These are phyloP conservation scores for Steccherinum ochraceum DNA, from an alignment of 768 basidiomycete species.

Conservation along the genomic window DNA sequence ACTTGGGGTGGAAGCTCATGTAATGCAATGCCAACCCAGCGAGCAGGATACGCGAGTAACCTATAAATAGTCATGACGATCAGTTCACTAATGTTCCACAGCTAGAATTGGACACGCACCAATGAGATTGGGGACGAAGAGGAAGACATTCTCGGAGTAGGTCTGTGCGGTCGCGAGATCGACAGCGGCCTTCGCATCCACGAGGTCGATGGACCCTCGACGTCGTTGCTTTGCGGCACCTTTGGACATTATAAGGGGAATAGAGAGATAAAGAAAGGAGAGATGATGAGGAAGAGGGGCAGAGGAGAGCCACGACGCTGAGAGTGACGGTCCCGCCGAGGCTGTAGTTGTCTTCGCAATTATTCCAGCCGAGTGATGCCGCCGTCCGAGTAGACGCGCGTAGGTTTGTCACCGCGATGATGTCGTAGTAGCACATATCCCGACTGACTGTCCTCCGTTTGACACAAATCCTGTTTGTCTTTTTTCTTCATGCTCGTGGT, in stretches of 20 bases:
- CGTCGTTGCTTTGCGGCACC: constrained; percentile 27
- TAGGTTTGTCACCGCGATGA: background rate
- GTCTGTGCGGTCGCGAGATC: constrained; percentile 82
- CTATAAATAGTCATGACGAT: constrained; percentile 29
- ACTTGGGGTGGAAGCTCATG: constrained; percentile 94
- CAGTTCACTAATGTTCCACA: background rate
- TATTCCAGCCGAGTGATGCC: background rate
- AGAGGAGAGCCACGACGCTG: background rate
- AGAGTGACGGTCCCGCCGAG: background rate
- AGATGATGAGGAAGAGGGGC: background rate
- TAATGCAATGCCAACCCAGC: constrained; percentile 84
- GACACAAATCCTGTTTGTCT: too few species aligned
- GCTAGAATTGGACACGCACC: constrained; percentile 40
- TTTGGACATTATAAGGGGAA: constrained; percentile 16
- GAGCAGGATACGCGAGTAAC: constrained; percentile 85
- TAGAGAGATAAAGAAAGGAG: constrained; percentile 6
- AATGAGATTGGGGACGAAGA: constrained; percentile 96
- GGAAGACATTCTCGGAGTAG: constrained; percentile 93
- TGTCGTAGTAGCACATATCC: too few species aligned
- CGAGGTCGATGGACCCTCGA: constrained; percentile 55
- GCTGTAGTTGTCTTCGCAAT: background rate
- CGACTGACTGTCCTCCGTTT: too few species aligned
- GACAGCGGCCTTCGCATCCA: constrained; percentile 81
- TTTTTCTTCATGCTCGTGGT: too few species aligned
- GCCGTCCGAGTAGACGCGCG: background rate